A percentile compares a stretch with the other conserved stretches of the same genome.
These are phyloP conservation scores for Royoungia palumana DNA, from an alignment of 768 basidiomycete genomes.

Conservation along the genomic window DNA sequence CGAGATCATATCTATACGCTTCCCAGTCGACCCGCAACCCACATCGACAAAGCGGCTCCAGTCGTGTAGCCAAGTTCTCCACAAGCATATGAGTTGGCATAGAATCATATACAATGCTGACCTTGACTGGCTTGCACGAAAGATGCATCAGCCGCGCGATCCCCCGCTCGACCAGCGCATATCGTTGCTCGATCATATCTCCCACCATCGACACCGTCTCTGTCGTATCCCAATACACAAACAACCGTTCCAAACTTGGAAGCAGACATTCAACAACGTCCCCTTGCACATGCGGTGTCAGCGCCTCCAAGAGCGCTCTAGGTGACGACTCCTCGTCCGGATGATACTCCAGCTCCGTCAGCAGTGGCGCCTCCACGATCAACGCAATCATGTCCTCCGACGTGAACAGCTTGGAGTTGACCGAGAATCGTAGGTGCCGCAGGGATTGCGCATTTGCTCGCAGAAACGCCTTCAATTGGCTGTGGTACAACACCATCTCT, in stretches of 20 bases:
- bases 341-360: conserved; percentile 22
- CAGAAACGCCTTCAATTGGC: conserved; percentile 16
- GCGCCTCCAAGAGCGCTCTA: conserved; percentile 10
- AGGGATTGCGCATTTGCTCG: conserved; percentile 9
- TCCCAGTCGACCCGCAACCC: conserved; percentile 24
- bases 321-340: conserved; percentile 24
- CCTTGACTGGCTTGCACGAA: conserved; percentile 21
- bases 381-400: conserved; percentile 17
- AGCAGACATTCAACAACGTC: conserved; percentile 16
- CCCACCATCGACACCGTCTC: conserved; percentile 25
- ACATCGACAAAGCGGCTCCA: conserved; percentile 17
- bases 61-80: conserved; percentile 18
- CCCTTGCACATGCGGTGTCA: conserved; percentile 19
- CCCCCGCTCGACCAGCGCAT: conserved; percentile 8
- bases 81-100: conserved; percentile 8
- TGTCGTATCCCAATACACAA: conserved; percentile 24
- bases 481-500: conserved; percentile 13
- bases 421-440: conserved; percentile 13
- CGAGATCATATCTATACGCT: conserved; percentile 17
- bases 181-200: conserved; percentile 24
- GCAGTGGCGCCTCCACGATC: conserved; percentile 14
- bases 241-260: conserved; percentile 15
- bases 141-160: conserved; percentile 14
- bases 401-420: conserved; percentile 15
- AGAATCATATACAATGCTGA: conserved; percentile 13